Percentiles rank a stretch among this genome's conserved stretches.
Conservation (phyloP, 2,329 filamentous ascomycete genomes). For the Cladosporium sp. region DNA sequence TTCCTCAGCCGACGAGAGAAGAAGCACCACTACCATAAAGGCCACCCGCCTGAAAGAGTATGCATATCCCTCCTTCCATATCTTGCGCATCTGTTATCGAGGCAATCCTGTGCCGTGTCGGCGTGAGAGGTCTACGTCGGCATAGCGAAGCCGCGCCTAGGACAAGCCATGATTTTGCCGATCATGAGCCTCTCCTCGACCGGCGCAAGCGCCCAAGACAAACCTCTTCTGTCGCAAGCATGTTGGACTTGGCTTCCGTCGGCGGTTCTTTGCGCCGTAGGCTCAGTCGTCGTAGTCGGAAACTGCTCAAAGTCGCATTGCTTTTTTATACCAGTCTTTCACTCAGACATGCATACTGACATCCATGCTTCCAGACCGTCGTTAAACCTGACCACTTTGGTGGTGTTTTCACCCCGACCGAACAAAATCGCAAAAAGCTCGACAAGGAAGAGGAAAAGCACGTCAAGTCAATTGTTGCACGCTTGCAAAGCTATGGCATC, state of each 20-base stretch:
- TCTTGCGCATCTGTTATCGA: conserved; percentile 5
- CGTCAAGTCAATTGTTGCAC: conserved; percentile 51
- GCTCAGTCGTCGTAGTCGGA: neutral
- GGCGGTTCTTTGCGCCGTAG: neutral
- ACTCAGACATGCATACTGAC: neutral
- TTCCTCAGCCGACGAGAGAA: conserved; percentile 68
- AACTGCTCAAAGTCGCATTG: conserved; percentile 5
- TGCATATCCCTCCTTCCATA: conserved; percentile 2
- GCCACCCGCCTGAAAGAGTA: conserved; percentile 18
- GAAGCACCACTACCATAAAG: conserved; percentile 22
- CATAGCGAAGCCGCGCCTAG: neutral
- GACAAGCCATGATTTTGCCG: neutral
- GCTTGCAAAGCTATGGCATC: conserved; percentile 51
- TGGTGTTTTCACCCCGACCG: conserved; percentile 57
- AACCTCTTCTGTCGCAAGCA: conserved; percentile 5
- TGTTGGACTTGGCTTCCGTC: conserved; percentile 1
- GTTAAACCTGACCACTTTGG: conserved; percentile 53
- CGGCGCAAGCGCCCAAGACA: conserved; percentile 1
- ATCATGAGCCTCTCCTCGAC: conserved; percentile 4
- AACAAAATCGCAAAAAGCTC: conserved; percentile 50
- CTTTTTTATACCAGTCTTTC: neutral
- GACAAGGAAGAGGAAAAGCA: conserved; percentile 53
- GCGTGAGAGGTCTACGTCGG: neutral
- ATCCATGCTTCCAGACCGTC: neutral
- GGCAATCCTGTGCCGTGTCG: neutral